Evolutionary conservation across 2,329 filamentous ascomycete genomes (phyloP), one percentile per base, ranked within the genome.

Genomic region (Chaetomium strumarium): DNA sequence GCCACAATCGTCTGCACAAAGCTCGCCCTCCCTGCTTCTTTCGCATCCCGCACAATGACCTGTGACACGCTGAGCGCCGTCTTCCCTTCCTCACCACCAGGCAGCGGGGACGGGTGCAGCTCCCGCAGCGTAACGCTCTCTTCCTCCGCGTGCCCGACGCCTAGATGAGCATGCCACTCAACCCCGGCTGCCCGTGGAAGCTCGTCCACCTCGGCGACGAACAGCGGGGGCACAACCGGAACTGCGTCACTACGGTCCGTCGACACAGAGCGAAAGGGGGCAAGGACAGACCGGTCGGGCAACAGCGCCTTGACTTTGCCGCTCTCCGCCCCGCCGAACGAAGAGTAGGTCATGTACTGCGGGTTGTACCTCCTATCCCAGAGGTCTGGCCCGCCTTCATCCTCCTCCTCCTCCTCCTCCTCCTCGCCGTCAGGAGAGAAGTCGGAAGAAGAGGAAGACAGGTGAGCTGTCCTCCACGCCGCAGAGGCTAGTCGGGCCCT

Each of bases 131-230:
- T 5, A 13, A 62, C 49, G n/a, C 52, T 48, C 2, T 47, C 44
- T 5, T 55, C 46, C 0, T 14, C 58, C 14, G 69, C 54, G 29
- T 68, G 67, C 12, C 70, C 68, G 7, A 86, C 67, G 0, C 88
- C 87, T 3, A 81, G 65, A 52, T 85, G 79, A 1, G 77, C 84
- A 60, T 88, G 85, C 91, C 92, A 99, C 72, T 99, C 93, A 11
- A 96, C 81, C 36, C 76, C 75, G 29, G 86, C 85, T 14, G 73
- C 75, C 17, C 88, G 80, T 1, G 93, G 93, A 12, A 99, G 75
- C 58, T 84, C 80, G 40, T 84, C 78, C 1, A 96, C 86, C 63
- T 93, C 83, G 1, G 83, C 85, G 0, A 85, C 79, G 64, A 93
- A 86, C 61, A 91, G 77, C 0, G 85, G 85, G 1, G 90, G 85